These are phyloP conservation scores for Pseudocercospora fijiensis DNA, from an alignment of 2,329 filamentous ascomycete species.

Conservation along the genomic window DNA sequence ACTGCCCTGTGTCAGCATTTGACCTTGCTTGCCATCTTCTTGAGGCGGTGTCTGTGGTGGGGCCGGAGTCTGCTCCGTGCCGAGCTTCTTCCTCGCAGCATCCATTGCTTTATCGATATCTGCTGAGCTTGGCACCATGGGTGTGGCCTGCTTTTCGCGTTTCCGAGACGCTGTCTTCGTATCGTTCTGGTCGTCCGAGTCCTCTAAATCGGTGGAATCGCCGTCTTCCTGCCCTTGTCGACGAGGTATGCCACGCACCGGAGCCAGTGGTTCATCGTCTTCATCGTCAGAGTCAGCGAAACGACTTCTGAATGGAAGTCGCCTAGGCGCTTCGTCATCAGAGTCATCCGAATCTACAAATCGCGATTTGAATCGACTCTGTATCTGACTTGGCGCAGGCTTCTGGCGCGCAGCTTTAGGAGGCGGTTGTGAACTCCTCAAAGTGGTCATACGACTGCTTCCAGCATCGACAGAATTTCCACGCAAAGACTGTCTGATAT, in stretches of 20 bases:
- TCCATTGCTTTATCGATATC: conserved; percentile 43
- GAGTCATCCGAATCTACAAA: conserved; percentile 61
- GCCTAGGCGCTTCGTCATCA: conserved; percentile 53
- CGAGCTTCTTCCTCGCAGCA: conserved; percentile 36
- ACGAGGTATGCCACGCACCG: conserved; percentile 61
- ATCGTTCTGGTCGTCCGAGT: conserved; percentile 42
- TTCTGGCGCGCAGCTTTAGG: conserved; percentile 14
- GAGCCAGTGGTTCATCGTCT: conserved; percentile 53
- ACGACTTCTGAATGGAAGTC: conserved; percentile 45
- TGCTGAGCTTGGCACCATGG: conserved; percentile 36
- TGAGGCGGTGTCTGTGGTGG: conserved; percentile 14
- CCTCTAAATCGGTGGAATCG: conserved; percentile 55
- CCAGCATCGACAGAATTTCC: conserved; percentile 28
- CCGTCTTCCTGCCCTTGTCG: conserved; percentile 57
- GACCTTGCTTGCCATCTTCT: conserved; percentile 33
- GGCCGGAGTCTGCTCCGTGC: conserved; percentile 22
- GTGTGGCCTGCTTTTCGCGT: conserved; percentile 42
- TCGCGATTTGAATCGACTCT: conserved; percentile 49
- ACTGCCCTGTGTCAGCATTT: conserved; percentile 40
- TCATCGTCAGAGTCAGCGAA: conserved; percentile 52
- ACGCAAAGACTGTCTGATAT: conserved; percentile 31
- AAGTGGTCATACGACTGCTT: conserved; percentile 23
- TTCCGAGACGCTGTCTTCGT: conserved; percentile 42
- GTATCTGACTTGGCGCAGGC: conserved; percentile 8
- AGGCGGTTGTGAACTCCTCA: conserved; percentile 24